Percentiles rank a stretch among this genome's conserved stretches.
These are phyloP conservation scores for Yamagishiella unicocca DNA, from an alignment of 139 green algal species.

Conservation along the genomic window DNA sequence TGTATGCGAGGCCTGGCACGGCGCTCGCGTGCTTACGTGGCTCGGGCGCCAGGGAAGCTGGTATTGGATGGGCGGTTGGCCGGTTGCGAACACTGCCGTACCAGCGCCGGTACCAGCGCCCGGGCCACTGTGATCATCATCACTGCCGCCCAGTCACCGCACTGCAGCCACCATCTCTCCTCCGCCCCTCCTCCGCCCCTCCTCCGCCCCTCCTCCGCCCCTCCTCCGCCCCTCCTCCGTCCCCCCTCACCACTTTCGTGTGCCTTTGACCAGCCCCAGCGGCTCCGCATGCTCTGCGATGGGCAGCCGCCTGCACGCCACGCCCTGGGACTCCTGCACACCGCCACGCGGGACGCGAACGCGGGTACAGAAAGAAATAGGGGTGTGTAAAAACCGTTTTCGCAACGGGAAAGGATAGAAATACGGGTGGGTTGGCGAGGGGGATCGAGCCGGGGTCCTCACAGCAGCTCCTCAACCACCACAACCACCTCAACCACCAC, in stretches of 20 bases:
- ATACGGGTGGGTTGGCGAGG: too few species aligned
- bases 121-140: not conserved
- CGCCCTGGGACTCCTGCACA: constrained; percentile 4
- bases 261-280: constrained; percentile 36
- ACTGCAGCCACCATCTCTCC: not conserved
- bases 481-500: too few species aligned
- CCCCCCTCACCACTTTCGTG: not conserved
- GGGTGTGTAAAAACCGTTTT: not conserved
- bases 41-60: not conserved
- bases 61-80: not conserved
- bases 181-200: not conserved
- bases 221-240: not conserved
- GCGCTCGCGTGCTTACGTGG: too few species aligned
- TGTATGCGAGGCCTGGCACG: too few species aligned
- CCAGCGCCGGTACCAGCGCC: not conserved
- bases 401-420: not conserved
- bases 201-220: not conserved
- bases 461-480: not conserved
- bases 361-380: not conserved
- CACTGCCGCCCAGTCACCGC: not conserved
- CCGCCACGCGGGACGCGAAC: not conserved
- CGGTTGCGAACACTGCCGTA: not conserved
- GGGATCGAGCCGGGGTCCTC: too few species aligned
- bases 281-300: constrained; percentile 40
- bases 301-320: constrained; percentile 43